phyloP scores from a whole-genome alignment of 2,329 filamentous ascomycete species.

The Pezicula neosporulosa region DNA sequence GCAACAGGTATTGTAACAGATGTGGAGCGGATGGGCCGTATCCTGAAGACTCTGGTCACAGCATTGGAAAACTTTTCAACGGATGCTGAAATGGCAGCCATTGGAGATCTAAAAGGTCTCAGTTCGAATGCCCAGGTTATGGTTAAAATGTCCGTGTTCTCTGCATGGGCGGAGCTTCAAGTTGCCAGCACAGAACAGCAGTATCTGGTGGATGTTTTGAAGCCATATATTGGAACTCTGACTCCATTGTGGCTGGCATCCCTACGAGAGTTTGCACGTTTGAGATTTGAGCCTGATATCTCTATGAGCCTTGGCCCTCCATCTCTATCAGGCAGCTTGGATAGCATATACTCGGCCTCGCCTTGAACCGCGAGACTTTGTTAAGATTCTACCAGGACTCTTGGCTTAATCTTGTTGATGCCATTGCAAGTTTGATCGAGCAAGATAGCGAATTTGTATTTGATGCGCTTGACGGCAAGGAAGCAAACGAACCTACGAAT shows the following conservation, averaged over 20 bases:
- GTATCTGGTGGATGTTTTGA: constrained; percentile 84
- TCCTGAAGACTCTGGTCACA: constrained; percentile 86
- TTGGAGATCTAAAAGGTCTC: constrained; percentile 87
- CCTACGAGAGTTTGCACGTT: constrained; percentile 84
- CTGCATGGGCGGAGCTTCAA: constrained; percentile 95
- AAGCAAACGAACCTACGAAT: constrained; percentile 36
- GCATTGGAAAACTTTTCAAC: constrained; percentile 89
- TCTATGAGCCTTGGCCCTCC: constrained; percentile 83
- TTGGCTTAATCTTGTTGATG: constrained; percentile 95
- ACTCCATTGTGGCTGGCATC: constrained; percentile 94
- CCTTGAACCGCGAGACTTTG: constrained; percentile 88
- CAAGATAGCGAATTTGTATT: constrained; percentile 98
- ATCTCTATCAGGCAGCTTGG: constrained; percentile 78
- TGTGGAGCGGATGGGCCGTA: constrained; percentile 97
- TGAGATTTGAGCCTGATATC: constrained; percentile 96
- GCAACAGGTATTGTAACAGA: constrained; percentile 96
- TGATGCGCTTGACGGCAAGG: constrained; percentile 88
- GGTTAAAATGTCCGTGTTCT: constrained; percentile 97
- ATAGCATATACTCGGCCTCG: constrained; percentile 94
- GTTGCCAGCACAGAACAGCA: constrained; percentile 90
- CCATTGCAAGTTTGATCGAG: constrained; percentile 94
- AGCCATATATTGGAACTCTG: constrained; percentile 83
- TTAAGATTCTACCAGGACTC: constrained; percentile 95
- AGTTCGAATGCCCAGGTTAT: constrained; percentile 97
- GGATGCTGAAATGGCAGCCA: constrained; percentile 76